These are phyloP conservation scores for Tubosaeta sp. DNA, from an alignment of 768 basidiomycete genomes.

Conservation along the genomic window DNA sequence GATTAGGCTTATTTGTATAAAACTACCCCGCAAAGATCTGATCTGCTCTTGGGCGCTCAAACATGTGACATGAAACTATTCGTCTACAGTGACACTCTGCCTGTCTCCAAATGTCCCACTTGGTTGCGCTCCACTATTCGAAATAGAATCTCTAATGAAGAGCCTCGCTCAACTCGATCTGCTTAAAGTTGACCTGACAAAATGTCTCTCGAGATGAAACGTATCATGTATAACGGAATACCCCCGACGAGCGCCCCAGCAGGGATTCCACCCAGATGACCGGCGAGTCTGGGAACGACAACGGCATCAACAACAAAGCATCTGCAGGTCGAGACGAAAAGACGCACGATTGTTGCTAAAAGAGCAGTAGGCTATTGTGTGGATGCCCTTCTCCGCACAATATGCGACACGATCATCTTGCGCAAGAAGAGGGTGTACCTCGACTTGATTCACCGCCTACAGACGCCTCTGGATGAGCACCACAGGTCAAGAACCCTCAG, in stretches of 20 bases:
- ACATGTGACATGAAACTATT: background rate
- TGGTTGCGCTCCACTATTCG: background rate
- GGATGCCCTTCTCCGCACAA: constrained; percentile 66
- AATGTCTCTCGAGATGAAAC: background rate
- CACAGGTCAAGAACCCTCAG: background rate
- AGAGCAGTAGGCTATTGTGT: constrained; percentile 68
- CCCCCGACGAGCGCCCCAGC: constrained; percentile 72
- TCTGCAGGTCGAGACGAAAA: background rate
- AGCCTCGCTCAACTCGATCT: constrained; percentile 58
- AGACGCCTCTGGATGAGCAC: background rate
- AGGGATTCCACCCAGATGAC: constrained; percentile 57
- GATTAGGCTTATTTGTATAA: constrained; percentile 11
- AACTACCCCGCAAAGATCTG: constrained; percentile 22
- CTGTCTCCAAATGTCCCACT: constrained; percentile 64
- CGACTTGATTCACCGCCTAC: constrained; percentile 72
- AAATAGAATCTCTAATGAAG: background rate
- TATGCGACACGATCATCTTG: constrained; percentile 71
- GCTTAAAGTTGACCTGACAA: constrained; percentile 62
- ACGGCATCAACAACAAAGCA: background rate
- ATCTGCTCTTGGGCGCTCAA: background rate
- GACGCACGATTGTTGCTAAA: constrained; percentile 74
- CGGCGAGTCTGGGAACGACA: constrained; percentile 54
- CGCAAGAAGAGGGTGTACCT: constrained; percentile 75
- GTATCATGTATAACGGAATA: constrained; percentile 66
- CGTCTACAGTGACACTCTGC: constrained; percentile 32